Base-by-base conservation (phyloP, 2,329 filamentous ascomycete species). In the Cephalotrichum gorgonifer region DNA sequence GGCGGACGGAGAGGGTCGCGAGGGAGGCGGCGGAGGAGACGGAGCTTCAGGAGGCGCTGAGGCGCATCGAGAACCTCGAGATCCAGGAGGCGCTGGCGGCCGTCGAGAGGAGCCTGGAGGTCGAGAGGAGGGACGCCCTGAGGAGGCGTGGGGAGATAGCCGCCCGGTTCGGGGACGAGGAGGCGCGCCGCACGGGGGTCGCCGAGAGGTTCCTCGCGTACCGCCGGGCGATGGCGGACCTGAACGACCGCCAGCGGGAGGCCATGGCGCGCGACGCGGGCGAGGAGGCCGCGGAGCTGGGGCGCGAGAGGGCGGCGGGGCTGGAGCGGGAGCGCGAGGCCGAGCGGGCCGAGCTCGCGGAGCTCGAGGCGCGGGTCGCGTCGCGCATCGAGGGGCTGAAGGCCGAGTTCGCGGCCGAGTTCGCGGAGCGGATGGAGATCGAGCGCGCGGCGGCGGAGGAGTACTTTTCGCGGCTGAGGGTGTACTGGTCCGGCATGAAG, bases 51-150 rank as follows among this genome's bases (percentile, higher is more conserved):
- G 62, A 67, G 38, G 63, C 65, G 4, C 48, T 74, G 20, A 33
- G 48, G 3, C 61, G 68, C 38, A 70, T 79, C 4, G 74, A 66
- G 42, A 72, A 73, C 44, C 70, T 72, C 50, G 70, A 76, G 60
- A 64, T 64, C 17, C 66, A 70, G 48, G 70, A 75, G 56, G 67
- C 65, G 1, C 61, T 60, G 43, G 68, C 67, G 51, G 64, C 62
- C 4, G 69, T 69, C 54, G 56, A 66, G 35, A 57, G 64, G 28
- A 63, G 64, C 2, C 62, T 64, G 33, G 67, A 70, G 48, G 64
- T 65, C 50, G 63, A 62, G 41, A 59, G 60, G 8, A 58, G 60
- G 12, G 73, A 76, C 55, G 64, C 62, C 20, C 57, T 64, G 14
- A 63, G 73, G 25, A 62, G 71, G 7, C 55, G 55, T 39, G 64